Conservation (phyloP, 805 yeast species). For the Blastobotrys mokoenaii region DNA sequence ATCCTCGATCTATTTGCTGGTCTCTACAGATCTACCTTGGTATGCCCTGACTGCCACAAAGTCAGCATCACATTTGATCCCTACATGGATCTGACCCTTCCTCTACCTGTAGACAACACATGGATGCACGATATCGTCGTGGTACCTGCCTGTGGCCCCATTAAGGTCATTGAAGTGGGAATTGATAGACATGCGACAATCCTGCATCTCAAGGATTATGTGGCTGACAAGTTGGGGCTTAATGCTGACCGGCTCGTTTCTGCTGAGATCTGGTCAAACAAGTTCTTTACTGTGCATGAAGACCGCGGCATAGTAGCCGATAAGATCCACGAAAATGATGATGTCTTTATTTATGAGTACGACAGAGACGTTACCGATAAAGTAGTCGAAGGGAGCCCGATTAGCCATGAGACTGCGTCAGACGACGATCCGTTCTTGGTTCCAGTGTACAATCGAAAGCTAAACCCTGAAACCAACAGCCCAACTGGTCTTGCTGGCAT, state of each 20-base stretch:
- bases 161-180: constrained; percentile 40
- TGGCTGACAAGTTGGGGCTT: constrained; percentile 38
- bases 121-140: constrained; percentile 64
- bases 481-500: constrained; percentile 45
- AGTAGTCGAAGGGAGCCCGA: constrained; percentile 6
- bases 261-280: constrained; percentile 56
- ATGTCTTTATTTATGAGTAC: constrained; percentile 55
- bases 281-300: constrained; percentile 64
- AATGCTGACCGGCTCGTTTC: constrained; percentile 37
- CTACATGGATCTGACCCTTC: constrained; percentile 80
- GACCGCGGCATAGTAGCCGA: constrained; percentile 51
- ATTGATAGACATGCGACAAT: constrained; percentile 57
- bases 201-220: constrained; percentile 51
- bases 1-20: constrained; percentile 86
- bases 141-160: constrained; percentile 44
- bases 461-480: constrained; percentile 1
- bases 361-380: constrained; percentile 8
- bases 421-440: constrained; percentile 10
- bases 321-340: constrained; percentile 54
- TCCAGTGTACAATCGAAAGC: constrained; percentile 16
- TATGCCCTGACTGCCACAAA: constrained; percentile 77
- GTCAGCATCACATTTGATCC: constrained; percentile 91
- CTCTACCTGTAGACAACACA: constrained; percentile 65
- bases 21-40: constrained; percentile 76
- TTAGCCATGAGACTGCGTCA: too few relatives aligned